Conservation (phyloP, 2,329 filamentous ascomycete species). For the Tothia fuscella region DNA sequence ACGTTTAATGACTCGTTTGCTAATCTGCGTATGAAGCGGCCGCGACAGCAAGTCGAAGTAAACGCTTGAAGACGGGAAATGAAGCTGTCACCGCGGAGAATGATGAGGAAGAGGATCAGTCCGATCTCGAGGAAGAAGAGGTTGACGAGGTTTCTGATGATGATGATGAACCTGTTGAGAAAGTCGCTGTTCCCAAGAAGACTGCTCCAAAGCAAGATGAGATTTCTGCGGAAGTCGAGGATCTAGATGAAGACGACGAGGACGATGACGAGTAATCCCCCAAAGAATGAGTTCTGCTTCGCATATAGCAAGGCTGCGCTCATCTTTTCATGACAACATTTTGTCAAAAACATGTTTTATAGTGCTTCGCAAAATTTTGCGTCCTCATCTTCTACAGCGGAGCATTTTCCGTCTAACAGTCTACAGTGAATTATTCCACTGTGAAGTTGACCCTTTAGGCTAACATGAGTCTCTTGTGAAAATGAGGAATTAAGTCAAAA, state of each 20-base stretch:
- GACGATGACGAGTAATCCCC: too few relatives aligned
- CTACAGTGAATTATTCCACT: too few relatives aligned
- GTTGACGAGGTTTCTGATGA: constrained; percentile 19
- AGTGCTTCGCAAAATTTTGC: too few relatives aligned
- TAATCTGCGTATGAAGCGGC: constrained; percentile 3
- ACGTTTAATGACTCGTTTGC: not conserved
- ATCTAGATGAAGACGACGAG: constrained; percentile 17
- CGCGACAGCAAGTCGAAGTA: constrained; percentile 22
- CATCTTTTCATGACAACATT: too few relatives aligned
- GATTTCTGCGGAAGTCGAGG: constrained; percentile 25
- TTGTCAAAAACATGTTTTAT: too few relatives aligned
- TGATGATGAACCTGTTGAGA: constrained; percentile 14
- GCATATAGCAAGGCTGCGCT: too few relatives aligned
- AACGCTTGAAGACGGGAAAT: constrained; percentile 21
- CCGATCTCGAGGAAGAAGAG: constrained; percentile 14
- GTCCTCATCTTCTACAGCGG: too few relatives aligned
- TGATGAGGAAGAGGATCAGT: constrained; percentile 13
- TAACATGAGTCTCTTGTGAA: too few relatives aligned
- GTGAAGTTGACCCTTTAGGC: too few relatives aligned
- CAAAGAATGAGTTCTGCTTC: too few relatives aligned
- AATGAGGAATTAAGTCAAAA: too few relatives aligned
- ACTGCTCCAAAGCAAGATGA: constrained; percentile 14
- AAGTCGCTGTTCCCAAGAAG: constrained; percentile 11
- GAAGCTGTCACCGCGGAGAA: constrained; percentile 9
- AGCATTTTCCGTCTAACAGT: too few relatives aligned